Percentiles rank a stretch among this genome's conserved stretches.
Evolutionary conservation across 768 basidiomycete genomes (phyloP).

Genomic region (Piloderma croceum): DNA sequence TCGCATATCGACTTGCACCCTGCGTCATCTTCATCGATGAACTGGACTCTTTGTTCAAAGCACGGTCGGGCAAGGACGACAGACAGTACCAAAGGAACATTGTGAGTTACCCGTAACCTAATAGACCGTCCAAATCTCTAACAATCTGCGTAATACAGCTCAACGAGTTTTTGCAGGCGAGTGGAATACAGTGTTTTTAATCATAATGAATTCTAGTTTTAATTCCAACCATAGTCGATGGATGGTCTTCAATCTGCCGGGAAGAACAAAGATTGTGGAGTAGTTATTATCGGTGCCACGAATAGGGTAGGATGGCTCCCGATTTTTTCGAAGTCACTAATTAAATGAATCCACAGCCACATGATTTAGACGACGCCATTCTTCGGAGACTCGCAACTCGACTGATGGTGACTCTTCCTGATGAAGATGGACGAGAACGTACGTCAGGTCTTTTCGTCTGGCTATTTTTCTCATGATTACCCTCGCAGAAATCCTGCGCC

Average conservation of each 20-base stretch:
- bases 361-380: constrained; percentile 14
- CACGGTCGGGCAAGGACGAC: background rate
- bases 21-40: constrained; percentile 6
- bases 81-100: constrained; percentile 2
- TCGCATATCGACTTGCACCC: too few species aligned
- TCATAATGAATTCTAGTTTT: too few species aligned
- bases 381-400: constrained; percentile 6
- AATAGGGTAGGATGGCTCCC: constrained; percentile 13
- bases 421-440: constrained; percentile 4
- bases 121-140: constrained; percentile 4
- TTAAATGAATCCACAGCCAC: constrained; percentile 7
- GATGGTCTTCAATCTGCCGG: constrained; percentile 15
- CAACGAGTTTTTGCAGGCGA: constrained; percentile 12
- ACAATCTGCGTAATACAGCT: too few species aligned
- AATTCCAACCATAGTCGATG: constrained; percentile 14
- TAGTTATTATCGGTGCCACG: constrained; percentile 16
- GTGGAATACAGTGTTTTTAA: too few species aligned
- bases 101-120: background rate
- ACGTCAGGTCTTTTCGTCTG: constrained; percentile 5
- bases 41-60: constrained; percentile 3
- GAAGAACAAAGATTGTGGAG: constrained; percentile 11
- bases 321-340: background rate
- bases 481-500: constrained; percentile 2
- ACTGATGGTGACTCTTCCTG: constrained; percentile 7
- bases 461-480: background rate